Evolutionary conservation across 2,329 filamentous ascomycete genomes (phyloP).

Genomic region (Phoma sp.): DNA sequence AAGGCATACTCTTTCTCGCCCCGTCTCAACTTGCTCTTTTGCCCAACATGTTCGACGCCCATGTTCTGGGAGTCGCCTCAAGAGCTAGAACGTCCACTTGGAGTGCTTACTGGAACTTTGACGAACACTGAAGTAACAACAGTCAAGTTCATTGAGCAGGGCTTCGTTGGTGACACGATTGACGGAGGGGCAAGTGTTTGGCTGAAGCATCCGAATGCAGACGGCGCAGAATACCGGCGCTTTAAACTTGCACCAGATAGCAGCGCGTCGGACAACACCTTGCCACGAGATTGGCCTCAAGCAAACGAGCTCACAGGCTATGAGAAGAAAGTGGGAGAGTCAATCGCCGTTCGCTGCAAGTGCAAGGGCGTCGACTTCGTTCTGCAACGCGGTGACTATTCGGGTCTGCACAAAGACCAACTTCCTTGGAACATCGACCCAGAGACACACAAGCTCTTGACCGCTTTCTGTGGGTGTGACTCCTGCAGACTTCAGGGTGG

Average conservation of each 20-base stretch:
- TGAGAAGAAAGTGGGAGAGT: conserved; percentile 24
- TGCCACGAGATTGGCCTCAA: conserved; percentile 45
- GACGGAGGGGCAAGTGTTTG: conserved; percentile 62
- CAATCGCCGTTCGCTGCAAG: conserved; percentile 54
- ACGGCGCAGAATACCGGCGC: conserved; percentile 37
- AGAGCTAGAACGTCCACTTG: conserved; percentile 29
- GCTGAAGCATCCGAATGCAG: conserved; percentile 49
- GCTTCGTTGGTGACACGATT: conserved; percentile 59
- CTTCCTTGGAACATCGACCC: conserved; percentile 57
- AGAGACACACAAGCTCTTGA: conserved; percentile 50
- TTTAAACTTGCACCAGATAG: conserved; percentile 25
- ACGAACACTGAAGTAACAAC: conserved; percentile 42
- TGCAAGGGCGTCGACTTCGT: conserved; percentile 57
- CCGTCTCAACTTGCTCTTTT: conserved; percentile 50
- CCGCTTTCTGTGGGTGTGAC: conserved; percentile 56
- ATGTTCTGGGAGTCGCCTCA: conserved; percentile 52
- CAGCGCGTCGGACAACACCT: conserved; percentile 17
- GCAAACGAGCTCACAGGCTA: conserved; percentile 9
- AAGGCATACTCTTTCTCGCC: conserved; percentile 50
- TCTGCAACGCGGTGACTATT: conserved; percentile 46
- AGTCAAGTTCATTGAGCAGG: conserved; percentile 45
- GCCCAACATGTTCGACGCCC: conserved; percentile 53
- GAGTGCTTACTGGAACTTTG: conserved; percentile 52
- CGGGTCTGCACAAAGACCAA: conserved; percentile 31
- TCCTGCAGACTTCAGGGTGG: conserved; percentile 57